A percentile compares a stretch with the other conserved stretches of the same genome.
phyloP scores from a whole-genome alignment of 306 rosid genomes.

The Cucurbita maxima region DNA sequence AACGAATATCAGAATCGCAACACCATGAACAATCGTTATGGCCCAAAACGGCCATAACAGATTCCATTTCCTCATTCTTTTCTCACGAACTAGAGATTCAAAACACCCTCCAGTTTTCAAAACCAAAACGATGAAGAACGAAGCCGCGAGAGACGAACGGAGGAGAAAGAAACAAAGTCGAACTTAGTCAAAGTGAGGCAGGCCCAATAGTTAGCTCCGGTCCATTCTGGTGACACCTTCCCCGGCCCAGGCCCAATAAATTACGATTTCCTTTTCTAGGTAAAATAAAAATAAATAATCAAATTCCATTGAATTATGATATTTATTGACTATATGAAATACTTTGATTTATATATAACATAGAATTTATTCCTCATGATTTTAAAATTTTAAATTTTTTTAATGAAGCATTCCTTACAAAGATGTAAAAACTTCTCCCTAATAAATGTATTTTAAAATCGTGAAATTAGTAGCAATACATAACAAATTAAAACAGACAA shows the following conservation, averaged over 20 bases:
- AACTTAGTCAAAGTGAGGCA: background rate
- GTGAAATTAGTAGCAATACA: no score
- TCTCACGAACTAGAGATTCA: background rate
- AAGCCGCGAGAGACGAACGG: background rate
- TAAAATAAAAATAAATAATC: no score
- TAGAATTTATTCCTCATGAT: no score
- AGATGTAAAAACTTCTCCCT: no score
- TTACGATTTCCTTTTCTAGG: no score
- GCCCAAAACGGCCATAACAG: slow-evolving; percentile 48
- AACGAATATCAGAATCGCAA: slow-evolving; percentile 57
- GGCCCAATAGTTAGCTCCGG: background rate
- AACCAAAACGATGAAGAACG: background rate
- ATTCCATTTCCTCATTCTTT: slow-evolving; percentile 21
- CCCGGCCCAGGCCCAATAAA: background rate
- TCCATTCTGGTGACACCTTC: background rate
- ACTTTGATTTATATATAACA: no score
- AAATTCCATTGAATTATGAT: no score
- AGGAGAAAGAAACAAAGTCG: background rate
- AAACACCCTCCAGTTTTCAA: slow-evolving; percentile 1
- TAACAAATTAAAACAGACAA: no score
- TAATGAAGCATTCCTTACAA: no score
- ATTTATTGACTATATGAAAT: no score
- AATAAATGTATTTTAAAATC: no score
- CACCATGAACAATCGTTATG: slow-evolving; percentile 37
- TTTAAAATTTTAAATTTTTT: no score